phyloP scores from a whole-genome alignment of 1,139 yeast genomes.

The Geotrichum histeridarum region DNA sequence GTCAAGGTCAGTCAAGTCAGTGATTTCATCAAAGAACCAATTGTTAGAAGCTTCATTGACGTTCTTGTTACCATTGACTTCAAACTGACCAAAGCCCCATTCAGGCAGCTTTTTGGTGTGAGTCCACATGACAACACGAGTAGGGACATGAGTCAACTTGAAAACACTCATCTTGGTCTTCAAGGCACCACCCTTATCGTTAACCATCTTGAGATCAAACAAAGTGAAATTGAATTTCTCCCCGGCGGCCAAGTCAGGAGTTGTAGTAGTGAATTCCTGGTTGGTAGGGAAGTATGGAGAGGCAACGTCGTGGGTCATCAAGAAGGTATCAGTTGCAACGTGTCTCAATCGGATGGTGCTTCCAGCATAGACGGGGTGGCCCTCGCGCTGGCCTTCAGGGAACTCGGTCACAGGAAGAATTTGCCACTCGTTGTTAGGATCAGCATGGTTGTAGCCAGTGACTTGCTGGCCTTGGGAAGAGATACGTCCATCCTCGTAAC shows the following conservation, averaged over 20 bases:
- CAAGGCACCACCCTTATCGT: constrained; percentile 50
- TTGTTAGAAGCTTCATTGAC: constrained; percentile 58
- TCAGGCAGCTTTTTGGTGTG: constrained; percentile 83
- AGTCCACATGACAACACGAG: constrained; percentile 94
- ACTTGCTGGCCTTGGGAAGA: constrained; percentile 96
- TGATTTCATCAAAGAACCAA: constrained; percentile 76
- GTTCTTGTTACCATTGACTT: constrained; percentile 91
- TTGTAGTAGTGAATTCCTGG: constrained; percentile 80
- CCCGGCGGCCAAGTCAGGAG: constrained; percentile 54
- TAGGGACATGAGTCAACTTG: constrained; percentile 73
- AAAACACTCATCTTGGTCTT: constrained; percentile 67
- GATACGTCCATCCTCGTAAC: constrained; percentile 94
- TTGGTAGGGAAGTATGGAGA: constrained; percentile 89
- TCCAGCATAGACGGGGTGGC: constrained; percentile 51
- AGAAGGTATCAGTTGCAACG: constrained; percentile 67
- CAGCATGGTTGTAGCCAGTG: constrained; percentile 58
- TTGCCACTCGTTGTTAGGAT: constrained; percentile 79
- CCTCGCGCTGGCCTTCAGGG: constrained; percentile 40
- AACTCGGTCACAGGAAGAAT: constrained; percentile 59
- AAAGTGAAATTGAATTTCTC: constrained; percentile 65
- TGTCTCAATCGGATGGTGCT: constrained; percentile 78
- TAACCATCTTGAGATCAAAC: constrained; percentile 65
- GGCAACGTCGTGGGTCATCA: constrained; percentile 93
- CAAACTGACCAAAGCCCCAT: constrained; percentile 91
- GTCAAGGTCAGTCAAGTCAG: constrained; percentile 53